Evolutionary conservation across 768 basidiomycete genomes (phyloP).

Genomic region (Crucibulum laeve): DNA sequence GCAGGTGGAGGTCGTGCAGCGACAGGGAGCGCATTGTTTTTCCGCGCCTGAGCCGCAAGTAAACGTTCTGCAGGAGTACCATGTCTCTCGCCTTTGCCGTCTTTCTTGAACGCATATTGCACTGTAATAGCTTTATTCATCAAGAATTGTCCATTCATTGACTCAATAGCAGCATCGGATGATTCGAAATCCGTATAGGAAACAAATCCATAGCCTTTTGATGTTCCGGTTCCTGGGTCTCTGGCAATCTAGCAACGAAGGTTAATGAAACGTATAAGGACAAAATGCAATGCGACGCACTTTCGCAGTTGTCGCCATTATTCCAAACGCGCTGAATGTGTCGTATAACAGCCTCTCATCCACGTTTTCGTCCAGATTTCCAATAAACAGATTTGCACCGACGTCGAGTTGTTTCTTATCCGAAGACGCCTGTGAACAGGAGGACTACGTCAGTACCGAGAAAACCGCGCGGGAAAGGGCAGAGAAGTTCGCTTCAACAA

Average conservation of each 20-base stretch:
- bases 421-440: slow-evolving; percentile 75
- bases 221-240: slow-evolving; percentile 76
- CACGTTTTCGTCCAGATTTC: slow-evolving; percentile 91
- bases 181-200: slow-evolving; percentile 97
- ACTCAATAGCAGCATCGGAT: slow-evolving; percentile 92
- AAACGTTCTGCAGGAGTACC: slow-evolving; percentile 96
- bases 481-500: background rate
- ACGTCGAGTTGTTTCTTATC: slow-evolving; percentile 98
- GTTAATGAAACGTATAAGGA: slow-evolving; percentile 5
- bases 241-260: slow-evolving; percentile 72
- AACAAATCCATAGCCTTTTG: slow-evolving; percentile 97
- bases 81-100: slow-evolving; percentile 96
- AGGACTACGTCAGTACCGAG: slow-evolving; percentile 10
- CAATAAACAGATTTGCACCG: slow-evolving; percentile 95
- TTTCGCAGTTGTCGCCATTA: slow-evolving; percentile 90
- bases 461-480: background rate
- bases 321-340: slow-evolving; percentile 92
- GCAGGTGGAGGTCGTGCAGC: slow-evolving; percentile 71
- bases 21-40: slow-evolving; percentile 88
- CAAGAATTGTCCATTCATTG: slow-evolving; percentile 96
- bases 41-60: slow-evolving; percentile 91
- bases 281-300: slow-evolving; percentile 31
- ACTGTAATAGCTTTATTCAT: slow-evolving; percentile 98
- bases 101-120: slow-evolving; percentile 99
- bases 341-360: slow-evolving; percentile 92